Evolutionary conservation across 768 basidiomycete species (phyloP), one percentile per base, ranked within the genome.

Genomic region (Serpula lacrymans): DNA sequence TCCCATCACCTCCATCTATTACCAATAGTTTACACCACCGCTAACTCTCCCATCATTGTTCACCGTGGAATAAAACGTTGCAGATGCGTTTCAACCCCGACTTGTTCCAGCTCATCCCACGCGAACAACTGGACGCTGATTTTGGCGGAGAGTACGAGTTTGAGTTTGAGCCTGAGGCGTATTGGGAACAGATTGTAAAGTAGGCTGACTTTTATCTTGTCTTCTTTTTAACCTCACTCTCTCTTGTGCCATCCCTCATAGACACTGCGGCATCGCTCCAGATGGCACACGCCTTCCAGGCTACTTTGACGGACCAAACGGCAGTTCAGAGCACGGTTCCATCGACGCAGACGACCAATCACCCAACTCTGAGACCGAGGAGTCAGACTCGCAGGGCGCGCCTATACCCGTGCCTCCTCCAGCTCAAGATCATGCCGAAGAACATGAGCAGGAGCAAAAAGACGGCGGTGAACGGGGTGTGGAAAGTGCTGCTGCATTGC

Each of bases 31-130:
- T n/a, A n/a, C n/a, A n/a, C n/a, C n/a, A n/a, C n/a, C n/a, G n/a
- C n/a, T 37, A 16, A 37, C 23, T 24, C 21, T 10, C n/a, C n/a
- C n/a, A n/a, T n/a, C n/a, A n/a, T n/a, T n/a, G n/a, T n/a, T n/a
- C n/a, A n/a, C n/a, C n/a, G n/a, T 35, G 17, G 34, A 3, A 5
- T 31, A 9, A 26, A 14, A 22, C 13, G 6, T 28, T 32, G 8
- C 30, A 88, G 85, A 88, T 93, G 82, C 80, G 84, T 17, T 93
- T 94, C 60, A 94, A 94, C 55, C 89, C 91, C 4, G 74, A 89
- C 50, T 69, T 94, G 5, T 59, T 73, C 27, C 84, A 88, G 45
- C 77, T 94, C 31, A 72, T 92, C 16, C 84, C 88, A 5, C 64
- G 62, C 6, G 74, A 75, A 4, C 90, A 93, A 41, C 75, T 93